Evolutionary conservation across 2,329 filamentous ascomycete genomes (phyloP), one percentile per base, ranked within the genome.

Genomic region (Cyphellophora europaea): DNA sequence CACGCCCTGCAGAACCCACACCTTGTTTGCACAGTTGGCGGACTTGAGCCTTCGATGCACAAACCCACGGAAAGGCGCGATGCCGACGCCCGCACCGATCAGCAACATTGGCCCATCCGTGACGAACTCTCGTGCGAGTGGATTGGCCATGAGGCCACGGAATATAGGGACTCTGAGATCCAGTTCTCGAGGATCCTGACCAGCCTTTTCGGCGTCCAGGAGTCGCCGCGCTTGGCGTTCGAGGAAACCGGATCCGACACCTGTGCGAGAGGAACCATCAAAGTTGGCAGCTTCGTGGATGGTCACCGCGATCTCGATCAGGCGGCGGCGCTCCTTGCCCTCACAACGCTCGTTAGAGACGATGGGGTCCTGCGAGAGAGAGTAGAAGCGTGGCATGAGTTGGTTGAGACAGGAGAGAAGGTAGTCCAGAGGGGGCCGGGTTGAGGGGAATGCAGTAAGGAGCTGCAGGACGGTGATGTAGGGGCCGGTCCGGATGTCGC

Each of bases 311-410:
- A 96, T 83, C 63, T 96, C 91, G 51, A 98, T 79, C 40, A 96
- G 65, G 18, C 88, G 82, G 19, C 89, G 82, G 45, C 83, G 82
- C 47, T 74, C 72, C 44, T 81, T 74, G 25, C 76, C 73, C 44
- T 82, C 81, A 43, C 77, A 73, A 14, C 78, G 72, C 43, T 74
- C 72, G 42, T 74, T 82, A 3, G 77, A 81, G 48, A 93, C 77
- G 45, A 91, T 84, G 0, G 91, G 91, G 53, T 98, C 91, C 57
- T 94, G 95, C 35, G 88, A 95, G 11, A 98, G 77, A 3, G 89
- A 96, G 66, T 98, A 98, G 67, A 98, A 98, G 41, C 91, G 83
- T 3, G 91, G 91, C 89, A 96, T 96, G 33, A 96, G 72, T 32
- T 85, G 82, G 50, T 82, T 83, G 35, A 95, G 74, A 28, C 82